A percentile compares a stretch with the other conserved stretches of the same genome.
Evolutionary conservation across 2,329 filamentous ascomycete genomes (phyloP).

Genomic region (Thielaviopsis ethacetica): DNA sequence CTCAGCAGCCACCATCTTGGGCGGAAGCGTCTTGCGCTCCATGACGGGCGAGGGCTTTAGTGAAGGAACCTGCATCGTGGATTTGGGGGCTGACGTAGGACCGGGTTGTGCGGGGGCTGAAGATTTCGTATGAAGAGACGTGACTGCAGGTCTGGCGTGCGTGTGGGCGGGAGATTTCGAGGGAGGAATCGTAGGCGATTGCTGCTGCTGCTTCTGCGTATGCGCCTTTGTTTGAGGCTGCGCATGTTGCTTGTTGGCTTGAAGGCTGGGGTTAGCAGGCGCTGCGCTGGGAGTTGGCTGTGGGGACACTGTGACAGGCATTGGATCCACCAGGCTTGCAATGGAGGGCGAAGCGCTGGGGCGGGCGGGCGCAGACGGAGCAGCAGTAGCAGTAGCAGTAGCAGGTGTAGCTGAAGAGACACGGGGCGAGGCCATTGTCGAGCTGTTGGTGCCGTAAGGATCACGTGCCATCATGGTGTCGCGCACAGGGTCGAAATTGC

Average conservation of each 20-base stretch:
- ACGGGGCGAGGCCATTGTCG: conserved; percentile 34
- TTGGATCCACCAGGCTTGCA: conserved; percentile 67
- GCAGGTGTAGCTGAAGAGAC: conserved; percentile 19
- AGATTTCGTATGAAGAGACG: not conserved
- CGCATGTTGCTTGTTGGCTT: not conserved
- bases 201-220: not conserved
- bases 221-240: not conserved
- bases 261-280: conserved; percentile 23
- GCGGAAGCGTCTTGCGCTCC: conserved; percentile 9
- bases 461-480: conserved; percentile 42
- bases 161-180: not conserved
- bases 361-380: conserved; percentile 23
- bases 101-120: not conserved
- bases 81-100: not conserved
- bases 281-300: conserved; percentile 17
- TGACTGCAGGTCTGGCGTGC: not conserved
- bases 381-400: conserved; percentile 46
- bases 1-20: conserved; percentile 2
- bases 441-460: conserved; percentile 26
- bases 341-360: conserved; percentile 88
- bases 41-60: conserved; percentile 10
- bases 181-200: not conserved
- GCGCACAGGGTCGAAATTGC: conserved; percentile 49
- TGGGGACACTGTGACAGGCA: conserved; percentile 24
- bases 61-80: conserved; percentile 8